Base-by-base conservation (phyloP, 495 filamentous ascomycete genomes). In the Penicillium bovifimosum region DNA sequence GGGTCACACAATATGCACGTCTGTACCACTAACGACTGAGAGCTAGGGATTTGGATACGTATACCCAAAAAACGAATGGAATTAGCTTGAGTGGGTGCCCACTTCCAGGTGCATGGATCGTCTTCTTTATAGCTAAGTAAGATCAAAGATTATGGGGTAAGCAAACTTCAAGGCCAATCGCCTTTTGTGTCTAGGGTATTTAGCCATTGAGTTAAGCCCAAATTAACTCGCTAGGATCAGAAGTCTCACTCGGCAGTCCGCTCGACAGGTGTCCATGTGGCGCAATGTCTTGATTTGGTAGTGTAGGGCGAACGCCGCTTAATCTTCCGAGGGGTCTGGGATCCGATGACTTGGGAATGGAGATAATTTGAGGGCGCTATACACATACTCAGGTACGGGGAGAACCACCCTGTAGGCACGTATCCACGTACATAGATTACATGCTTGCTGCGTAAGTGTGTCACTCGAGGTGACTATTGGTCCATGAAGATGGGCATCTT, bases 11-110 rank as follows among this genome's bases (percentile, higher is more conserved):
- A 40, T 51, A 55, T 55, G 53, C 56, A 62, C 41, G 48, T 52
- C 53, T 56, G 53, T 50, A 56, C 39, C 16, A 51, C 49, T 53
- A 63, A 64, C 60, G 60, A 69, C 43, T 59, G 68, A 61, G 47
- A 53, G 38, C 32, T 43, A 42, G 41, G 41, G 32, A 59, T 39
- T 51, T 31, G 38, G 47, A 35, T 43, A 33, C 20, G 20, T 34
- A 36, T 18, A 55, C 16, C 32, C 48, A 45, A 36, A 58, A 28
- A 54, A 49, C 34, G 42, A 48, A 51, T 14, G 38, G 18, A 58
- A 33, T 52, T 45, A 32, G 35, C 43, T 55, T 49, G 47, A 52
- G 41, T 53, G 20, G 20, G 34, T 53, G 28, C 17, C 17, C 42
- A 32, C 44, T 29, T 33, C 28, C 28, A 41, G 17, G 45, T 33